Evolutionary conservation across 768 basidiomycete species (phyloP).

Genomic region (Calvatia gigantea): DNA sequence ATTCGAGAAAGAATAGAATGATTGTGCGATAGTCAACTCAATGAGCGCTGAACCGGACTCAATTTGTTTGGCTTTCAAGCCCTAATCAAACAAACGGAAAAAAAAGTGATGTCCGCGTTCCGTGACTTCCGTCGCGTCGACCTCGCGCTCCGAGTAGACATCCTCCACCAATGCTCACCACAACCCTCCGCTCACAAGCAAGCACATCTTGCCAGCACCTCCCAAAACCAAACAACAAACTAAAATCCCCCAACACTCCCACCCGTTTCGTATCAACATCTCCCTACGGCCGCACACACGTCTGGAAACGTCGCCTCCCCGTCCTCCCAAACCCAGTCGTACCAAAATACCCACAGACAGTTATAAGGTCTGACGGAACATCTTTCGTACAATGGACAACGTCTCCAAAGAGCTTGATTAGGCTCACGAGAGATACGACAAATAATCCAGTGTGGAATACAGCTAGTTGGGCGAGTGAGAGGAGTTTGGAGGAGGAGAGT

Average conservation of each 20-base stretch:
- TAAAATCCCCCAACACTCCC: neutral
- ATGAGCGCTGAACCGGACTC: too few relatives aligned
- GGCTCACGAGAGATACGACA: conserved; percentile 82
- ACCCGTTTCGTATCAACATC: conserved; percentile 55
- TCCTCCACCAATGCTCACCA: neutral
- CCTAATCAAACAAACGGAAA: conserved; percentile 1
- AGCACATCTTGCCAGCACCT: neutral
- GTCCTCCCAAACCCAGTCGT: conserved; percentile 80
- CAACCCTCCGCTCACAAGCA: conserved; percentile 1
- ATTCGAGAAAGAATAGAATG: too few relatives aligned
- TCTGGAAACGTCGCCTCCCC: conserved; percentile 68
- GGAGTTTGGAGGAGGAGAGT: conserved; percentile 62
- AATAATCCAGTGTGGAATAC: conserved; percentile 89
- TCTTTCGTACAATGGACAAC: conserved; percentile 88
- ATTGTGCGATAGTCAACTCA: too few relatives aligned
- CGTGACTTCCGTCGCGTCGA: neutral
- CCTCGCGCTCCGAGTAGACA: neutral
- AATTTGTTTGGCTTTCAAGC: neutral
- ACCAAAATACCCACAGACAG: conserved; percentile 81
- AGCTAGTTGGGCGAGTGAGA: conserved; percentile 42
- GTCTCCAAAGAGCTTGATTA: conserved; percentile 73
- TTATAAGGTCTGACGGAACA: conserved; percentile 85
- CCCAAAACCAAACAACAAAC: neutral
- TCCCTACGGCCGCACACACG: conserved; percentile 81
- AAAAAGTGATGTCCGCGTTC: too few relatives aligned